These are phyloP conservation scores for Podospora comata DNA, from an alignment of 495 filamentous ascomycete genomes.

Conservation along the genomic window DNA sequence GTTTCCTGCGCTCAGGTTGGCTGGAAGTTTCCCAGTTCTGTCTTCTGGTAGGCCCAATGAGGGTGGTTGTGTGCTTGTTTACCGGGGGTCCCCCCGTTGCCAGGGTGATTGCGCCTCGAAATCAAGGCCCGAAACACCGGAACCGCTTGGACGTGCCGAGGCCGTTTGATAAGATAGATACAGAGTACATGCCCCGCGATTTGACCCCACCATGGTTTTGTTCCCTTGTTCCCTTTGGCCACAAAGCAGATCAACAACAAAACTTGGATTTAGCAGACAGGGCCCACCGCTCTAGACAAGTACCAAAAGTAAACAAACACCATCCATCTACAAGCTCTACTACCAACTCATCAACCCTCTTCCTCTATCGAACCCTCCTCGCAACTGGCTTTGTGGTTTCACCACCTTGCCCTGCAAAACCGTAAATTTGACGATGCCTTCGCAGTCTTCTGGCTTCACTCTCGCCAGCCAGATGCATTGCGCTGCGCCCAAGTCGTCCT, in stretches of 20 bases:
- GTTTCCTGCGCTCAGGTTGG: background rate
- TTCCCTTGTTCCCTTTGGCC: too few relatives aligned
- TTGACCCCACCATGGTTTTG: too few relatives aligned
- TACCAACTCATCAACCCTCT: slow-evolving; percentile 86
- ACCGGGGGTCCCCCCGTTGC: background rate
- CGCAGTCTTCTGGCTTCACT: slow-evolving; percentile 86
- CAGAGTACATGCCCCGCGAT: too few relatives aligned
- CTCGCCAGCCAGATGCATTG: slow-evolving; percentile 95
- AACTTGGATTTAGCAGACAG: too few relatives aligned
- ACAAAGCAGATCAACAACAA: too few relatives aligned
- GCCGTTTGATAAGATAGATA: background rate
- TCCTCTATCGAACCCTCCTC: slow-evolving; percentile 85
- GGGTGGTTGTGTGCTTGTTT: background rate
- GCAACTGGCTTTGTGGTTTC: slow-evolving; percentile 75
- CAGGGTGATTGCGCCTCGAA: background rate
- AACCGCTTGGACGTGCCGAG: background rate
- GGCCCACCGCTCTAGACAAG: background rate
- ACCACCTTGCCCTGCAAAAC: slow-evolving; percentile 91
- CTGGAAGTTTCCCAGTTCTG: background rate
- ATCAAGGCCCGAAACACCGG: background rate
- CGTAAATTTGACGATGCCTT: slow-evolving; percentile 87
- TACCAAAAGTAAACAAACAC: background rate
- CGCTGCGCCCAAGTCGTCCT: slow-evolving; percentile 55
- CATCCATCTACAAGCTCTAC: background rate
- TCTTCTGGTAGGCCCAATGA: background rate